Percentiles rank a stretch among this genome's conserved stretches.
Conservation (phyloP, 345 rosid species). For the Gossypium longicalyx region DNA sequence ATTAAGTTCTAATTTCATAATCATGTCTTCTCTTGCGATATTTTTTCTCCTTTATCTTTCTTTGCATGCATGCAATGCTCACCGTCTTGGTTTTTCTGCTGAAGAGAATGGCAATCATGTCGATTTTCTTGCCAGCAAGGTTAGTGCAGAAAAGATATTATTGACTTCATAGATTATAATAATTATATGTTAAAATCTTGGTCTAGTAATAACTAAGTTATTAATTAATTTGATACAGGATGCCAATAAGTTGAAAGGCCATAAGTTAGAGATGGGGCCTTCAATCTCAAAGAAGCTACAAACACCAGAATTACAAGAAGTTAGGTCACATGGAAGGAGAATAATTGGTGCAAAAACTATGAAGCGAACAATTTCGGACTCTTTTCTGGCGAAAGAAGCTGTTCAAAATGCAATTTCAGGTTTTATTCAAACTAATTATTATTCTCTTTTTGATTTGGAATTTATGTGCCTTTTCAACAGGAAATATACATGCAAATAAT, state of each 20-base stretch:
- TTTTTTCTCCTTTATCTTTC: conserved; percentile 28
- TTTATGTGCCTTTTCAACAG: not conserved
- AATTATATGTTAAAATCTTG: not conserved
- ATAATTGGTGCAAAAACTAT: conserved; percentile 21
- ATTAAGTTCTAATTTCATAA: not conserved
- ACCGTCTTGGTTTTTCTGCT: conserved; percentile 21
- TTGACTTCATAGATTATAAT: not conserved
- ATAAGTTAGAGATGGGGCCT: conserved; percentile 1
- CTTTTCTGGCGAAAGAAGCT: conserved; percentile 14
- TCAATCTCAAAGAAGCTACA: conserved; percentile 5
- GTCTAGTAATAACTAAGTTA: not conserved
- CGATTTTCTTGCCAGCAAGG: conserved; percentile 21
- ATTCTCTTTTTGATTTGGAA: not conserved
- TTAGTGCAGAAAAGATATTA: conserved; percentile 7
- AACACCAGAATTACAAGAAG: conserved; percentile 4
- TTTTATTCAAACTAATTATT: conserved; percentile 4
- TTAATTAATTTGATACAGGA: conserved; percentile 20
- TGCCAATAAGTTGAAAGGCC: conserved; percentile 7
- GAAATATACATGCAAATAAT: not conserved
- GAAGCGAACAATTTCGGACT: conserved; percentile 10
- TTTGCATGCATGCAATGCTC: conserved; percentile 53
- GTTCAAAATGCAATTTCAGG: conserved; percentile 26
- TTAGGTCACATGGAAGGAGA: not conserved
- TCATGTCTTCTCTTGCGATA: conserved; percentile 27
- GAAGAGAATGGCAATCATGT: conserved; percentile 8